Evolutionary conservation across 495 filamentous ascomycete species (phyloP).

Genomic region (Pseudomonodictys pantanalensis): DNA sequence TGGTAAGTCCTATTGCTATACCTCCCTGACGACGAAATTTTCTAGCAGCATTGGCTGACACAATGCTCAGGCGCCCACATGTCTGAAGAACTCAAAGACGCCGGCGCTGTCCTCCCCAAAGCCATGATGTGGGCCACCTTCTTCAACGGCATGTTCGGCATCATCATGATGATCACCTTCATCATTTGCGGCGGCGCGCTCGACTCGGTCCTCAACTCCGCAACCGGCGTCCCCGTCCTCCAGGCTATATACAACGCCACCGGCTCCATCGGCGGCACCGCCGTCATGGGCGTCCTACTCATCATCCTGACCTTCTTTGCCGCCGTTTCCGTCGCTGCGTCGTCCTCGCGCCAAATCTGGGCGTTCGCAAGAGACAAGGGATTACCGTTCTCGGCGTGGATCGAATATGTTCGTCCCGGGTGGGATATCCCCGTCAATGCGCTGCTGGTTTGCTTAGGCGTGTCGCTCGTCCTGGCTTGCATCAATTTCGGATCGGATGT

Average conservation of each 20-base stretch:
- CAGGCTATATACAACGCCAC: constrained; percentile 26
- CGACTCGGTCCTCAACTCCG: constrained; percentile 2
- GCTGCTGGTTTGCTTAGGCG: constrained; percentile 45
- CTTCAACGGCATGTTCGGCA: constrained; percentile 31
- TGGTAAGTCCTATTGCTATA: too few species aligned
- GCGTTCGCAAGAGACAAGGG: constrained; percentile 31
- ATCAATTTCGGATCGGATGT: constrained; percentile 58
- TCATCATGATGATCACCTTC: constrained; percentile 33
- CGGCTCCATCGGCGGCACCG: constrained; percentile 4
- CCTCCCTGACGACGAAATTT: too few species aligned
- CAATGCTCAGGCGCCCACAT: constrained; percentile 27
- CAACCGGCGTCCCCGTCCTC: constrained; percentile 12
- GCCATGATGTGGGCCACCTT: constrained; percentile 32
- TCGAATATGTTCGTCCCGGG: constrained; percentile 34
- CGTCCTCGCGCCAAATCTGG: constrained; percentile 27
- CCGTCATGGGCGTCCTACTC: constrained; percentile 15
- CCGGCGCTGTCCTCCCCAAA: constrained; percentile 26
- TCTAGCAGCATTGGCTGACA: too few species aligned
- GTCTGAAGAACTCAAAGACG: constrained; percentile 36
- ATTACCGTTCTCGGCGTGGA: constrained; percentile 13
- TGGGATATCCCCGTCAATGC: constrained; percentile 55
- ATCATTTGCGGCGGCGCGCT: constrained; percentile 23
- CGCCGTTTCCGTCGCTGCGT: constrained; percentile 9
- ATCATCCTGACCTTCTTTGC: constrained; percentile 12
- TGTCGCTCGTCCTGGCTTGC: constrained; percentile 44